phyloP scores from a whole-genome alignment of 2,329 filamentous ascomycete genomes.

The Alternaria gaisen region DNA sequence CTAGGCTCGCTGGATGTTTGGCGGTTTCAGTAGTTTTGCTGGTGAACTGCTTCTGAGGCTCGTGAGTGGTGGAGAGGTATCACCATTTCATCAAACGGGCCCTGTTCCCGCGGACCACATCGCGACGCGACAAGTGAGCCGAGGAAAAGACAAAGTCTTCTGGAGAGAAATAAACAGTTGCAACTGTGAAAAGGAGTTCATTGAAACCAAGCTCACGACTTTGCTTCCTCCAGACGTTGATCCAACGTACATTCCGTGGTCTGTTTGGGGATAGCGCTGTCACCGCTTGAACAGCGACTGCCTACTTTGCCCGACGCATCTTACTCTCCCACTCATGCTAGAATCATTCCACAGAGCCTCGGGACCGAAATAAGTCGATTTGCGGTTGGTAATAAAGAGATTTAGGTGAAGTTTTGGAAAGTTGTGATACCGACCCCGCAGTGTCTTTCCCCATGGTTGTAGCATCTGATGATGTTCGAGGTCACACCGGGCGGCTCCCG shows the following conservation, averaged over 20 bases:
- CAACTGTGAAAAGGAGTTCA: background rate
- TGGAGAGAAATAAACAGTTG: background rate
- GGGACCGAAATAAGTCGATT: background rate
- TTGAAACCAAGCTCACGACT: background rate
- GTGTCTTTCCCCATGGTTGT: slow-evolving; percentile 8
- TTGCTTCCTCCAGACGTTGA: slow-evolving; percentile 1
- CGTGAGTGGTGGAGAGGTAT: slow-evolving; percentile 22
- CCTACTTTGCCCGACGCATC: background rate
- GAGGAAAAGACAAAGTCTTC: background rate
- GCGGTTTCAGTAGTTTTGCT: slow-evolving; percentile 14
- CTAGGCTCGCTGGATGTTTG: slow-evolving; percentile 14
- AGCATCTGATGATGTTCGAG: slow-evolving; percentile 20
- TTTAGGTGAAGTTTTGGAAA: slow-evolving; percentile 1
- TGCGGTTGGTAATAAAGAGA: background rate
- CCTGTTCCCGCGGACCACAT: slow-evolving; percentile 12
- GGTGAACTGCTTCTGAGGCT: background rate
- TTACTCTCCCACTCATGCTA: background rate
- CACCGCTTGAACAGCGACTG: background rate
- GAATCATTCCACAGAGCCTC: background rate
- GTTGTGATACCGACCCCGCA: slow-evolving; percentile 19
- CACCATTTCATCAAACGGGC: slow-evolving; percentile 12
- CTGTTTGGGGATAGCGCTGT: slow-evolving; percentile 5
- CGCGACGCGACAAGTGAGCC: background rate
- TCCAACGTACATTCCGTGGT: background rate
- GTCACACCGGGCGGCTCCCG: slow-evolving; percentile 21